These are phyloP conservation scores for Spiraea crenata DNA, from an alignment of 331 rosid genomes.

Conservation along the genomic window DNA sequence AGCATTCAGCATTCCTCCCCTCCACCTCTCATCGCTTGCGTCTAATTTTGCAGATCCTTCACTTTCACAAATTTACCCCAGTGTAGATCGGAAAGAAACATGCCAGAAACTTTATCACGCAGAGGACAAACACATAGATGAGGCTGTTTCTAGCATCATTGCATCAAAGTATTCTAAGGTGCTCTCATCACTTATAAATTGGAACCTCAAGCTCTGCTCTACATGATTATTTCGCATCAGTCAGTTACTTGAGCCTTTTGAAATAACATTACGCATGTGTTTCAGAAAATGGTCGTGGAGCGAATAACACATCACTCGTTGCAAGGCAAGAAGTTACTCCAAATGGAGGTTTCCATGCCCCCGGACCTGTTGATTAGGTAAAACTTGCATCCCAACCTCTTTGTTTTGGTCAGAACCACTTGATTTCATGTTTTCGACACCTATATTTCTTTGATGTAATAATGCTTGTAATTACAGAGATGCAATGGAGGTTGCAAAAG, in stretches of 20 bases:
- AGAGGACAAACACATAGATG: slow-evolving; percentile 47
- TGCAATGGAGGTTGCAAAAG: slow-evolving; percentile 67
- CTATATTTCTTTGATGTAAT: background rate
- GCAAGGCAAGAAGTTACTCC: slow-evolving; percentile 68
- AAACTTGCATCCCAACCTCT: background rate
- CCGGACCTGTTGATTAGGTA: slow-evolving; percentile 58
- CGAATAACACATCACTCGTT: slow-evolving; percentile 62
- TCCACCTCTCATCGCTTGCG: background rate
- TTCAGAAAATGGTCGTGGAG: slow-evolving; percentile 71
- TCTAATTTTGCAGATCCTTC: slow-evolving; percentile 64
- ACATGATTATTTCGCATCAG: background rate
- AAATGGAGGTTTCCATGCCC: slow-evolving; percentile 86
- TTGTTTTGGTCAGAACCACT: background rate
- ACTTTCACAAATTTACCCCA: slow-evolving; percentile 35
- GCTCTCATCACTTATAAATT: background rate
- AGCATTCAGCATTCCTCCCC: background rate
- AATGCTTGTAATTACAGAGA: slow-evolving; percentile 39
- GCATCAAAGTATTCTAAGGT: slow-evolving; percentile 62
- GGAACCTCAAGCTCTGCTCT: too few relatives aligned
- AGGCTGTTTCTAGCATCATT: slow-evolving; percentile 47
- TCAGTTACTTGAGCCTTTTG: too few relatives aligned
- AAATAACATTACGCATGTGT: slow-evolving; percentile 1
- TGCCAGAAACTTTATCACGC: slow-evolving; percentile 31
- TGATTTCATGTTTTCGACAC: too few relatives aligned
- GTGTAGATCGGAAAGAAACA: slow-evolving; percentile 39